phyloP scores from a whole-genome alignment of 345 rosid species.

The Lepidium aucheri region DNA sequence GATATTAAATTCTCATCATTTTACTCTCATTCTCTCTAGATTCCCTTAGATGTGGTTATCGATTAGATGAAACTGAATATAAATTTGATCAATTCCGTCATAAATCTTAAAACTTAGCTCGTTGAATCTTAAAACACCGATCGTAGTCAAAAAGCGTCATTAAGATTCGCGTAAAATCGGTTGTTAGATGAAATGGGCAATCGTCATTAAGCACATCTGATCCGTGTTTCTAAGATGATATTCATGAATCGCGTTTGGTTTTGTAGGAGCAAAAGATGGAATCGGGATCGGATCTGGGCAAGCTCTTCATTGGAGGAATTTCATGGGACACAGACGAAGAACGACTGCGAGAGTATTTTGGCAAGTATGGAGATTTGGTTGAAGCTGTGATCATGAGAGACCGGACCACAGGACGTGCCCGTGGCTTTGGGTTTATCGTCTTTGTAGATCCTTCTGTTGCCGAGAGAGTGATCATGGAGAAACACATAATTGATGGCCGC shows the following conservation, averaged over 20 bases:
- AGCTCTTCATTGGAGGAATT: constrained; percentile 98
- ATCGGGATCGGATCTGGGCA: constrained; percentile 75
- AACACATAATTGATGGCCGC: constrained; percentile 91
- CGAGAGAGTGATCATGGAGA: constrained; percentile 87
- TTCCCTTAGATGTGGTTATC: constrained; percentile 9
- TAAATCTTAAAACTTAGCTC: constrained; percentile 18
- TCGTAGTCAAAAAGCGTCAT: not conserved
- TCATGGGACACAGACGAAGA: constrained; percentile 99
- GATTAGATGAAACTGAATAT: too few relatives aligned
- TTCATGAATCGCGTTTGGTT: constrained; percentile 34
- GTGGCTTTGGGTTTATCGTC: constrained; percentile 93
- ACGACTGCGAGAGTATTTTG: constrained; percentile 74
- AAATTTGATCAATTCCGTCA: too few relatives aligned
- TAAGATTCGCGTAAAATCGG: constrained; percentile 2
- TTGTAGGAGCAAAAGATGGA: constrained; percentile 67
- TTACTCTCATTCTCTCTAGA: constrained; percentile 28
- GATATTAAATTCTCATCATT: constrained; percentile 9
- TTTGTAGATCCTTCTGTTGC: constrained; percentile 86
- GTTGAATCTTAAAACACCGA: constrained; percentile 4
- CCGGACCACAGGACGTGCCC: constrained; percentile 91
- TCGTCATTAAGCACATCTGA: constrained; percentile 2
- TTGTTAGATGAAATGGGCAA: constrained; percentile 11
- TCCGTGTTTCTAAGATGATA: constrained; percentile 16
- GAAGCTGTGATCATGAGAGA: constrained; percentile 98
- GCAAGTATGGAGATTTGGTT: constrained; percentile 80